These are phyloP conservation scores for Vachellia collinsii DNA, from an alignment of 306 rosid species.

Conservation along the genomic window DNA sequence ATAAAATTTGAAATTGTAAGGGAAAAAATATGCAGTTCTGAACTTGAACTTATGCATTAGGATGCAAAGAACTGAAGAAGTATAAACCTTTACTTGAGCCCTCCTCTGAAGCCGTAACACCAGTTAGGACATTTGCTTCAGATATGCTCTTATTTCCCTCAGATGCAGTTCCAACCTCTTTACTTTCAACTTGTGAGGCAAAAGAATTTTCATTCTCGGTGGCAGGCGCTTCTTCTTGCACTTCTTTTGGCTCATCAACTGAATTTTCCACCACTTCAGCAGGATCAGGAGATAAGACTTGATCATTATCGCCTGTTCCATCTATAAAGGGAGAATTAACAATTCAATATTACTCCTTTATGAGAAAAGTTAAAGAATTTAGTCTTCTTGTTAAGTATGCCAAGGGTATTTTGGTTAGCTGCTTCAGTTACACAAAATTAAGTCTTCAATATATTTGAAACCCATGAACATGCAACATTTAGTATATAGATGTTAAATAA, in stretches of 20 bases:
- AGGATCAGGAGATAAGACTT: slow-evolving; percentile 35
- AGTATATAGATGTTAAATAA: neutral
- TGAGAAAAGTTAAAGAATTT: neutral
- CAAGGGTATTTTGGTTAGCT: neutral
- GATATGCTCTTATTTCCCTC: neutral
- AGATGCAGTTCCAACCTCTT: neutral
- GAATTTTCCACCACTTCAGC: slow-evolving; percentile 33
- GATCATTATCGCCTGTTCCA: slow-evolving; percentile 38
- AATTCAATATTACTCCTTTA: slow-evolving; percentile 20
- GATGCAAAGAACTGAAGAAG: slow-evolving; percentile 13
- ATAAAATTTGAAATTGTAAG: slow-evolving; percentile 9
- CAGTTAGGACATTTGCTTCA: slow-evolving; percentile 22
- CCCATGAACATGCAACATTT: slow-evolving; percentile 12
- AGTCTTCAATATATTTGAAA: slow-evolving; percentile 24
- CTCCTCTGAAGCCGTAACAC: slow-evolving; percentile 40
- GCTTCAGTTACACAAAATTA: slow-evolving; percentile 32
- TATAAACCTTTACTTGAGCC: slow-evolving; percentile 41
- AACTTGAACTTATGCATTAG: slow-evolving; percentile 5
- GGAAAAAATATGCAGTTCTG: slow-evolving; percentile 17
- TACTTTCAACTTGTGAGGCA: neutral
- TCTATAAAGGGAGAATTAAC: slow-evolving; percentile 37
- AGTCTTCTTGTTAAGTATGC: neutral
- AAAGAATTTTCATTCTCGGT: neutral
- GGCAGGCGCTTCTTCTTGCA: slow-evolving; percentile 29
- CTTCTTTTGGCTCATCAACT: slow-evolving; percentile 32